Conservation (phyloP, 2,329 filamentous ascomycete species). For the Sarocladiaceae sp. region DNA sequence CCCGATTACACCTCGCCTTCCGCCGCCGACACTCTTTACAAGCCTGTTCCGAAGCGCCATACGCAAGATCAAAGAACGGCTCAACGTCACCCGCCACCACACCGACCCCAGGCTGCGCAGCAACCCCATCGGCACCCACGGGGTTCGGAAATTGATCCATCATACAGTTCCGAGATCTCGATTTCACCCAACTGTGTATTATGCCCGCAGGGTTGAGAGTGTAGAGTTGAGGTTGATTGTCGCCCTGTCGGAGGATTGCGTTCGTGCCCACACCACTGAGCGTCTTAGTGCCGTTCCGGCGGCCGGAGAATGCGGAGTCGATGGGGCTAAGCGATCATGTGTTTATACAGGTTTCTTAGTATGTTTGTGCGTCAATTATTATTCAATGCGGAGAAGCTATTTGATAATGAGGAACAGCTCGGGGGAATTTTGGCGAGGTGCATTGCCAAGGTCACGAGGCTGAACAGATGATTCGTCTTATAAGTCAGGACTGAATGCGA, state of each 20-base stretch:
- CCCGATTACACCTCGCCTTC: conserved; percentile 34
- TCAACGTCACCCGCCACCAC: background rate
- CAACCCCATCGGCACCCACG: background rate
- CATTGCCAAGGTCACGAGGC: too few relatives aligned
- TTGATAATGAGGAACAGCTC: too few relatives aligned
- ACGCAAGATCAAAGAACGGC: conserved; percentile 12
- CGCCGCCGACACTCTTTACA: conserved; percentile 36
- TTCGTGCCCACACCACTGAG: background rate
- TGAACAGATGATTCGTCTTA: too few relatives aligned
- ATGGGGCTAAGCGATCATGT: background rate
- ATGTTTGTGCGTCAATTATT: too few relatives aligned
- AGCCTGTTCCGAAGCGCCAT: conserved; percentile 27
- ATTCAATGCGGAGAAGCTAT: too few relatives aligned
- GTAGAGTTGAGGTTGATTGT: background rate
- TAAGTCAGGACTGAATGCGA: too few relatives aligned
- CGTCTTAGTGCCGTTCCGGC: background rate
- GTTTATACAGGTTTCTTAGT: too few relatives aligned
- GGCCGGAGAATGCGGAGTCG: background rate
- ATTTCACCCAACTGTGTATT: too few relatives aligned
- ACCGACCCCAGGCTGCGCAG: background rate
- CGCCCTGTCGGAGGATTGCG: background rate
- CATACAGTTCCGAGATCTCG: too few relatives aligned
- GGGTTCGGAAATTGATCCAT: background rate
- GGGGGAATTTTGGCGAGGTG: too few relatives aligned
- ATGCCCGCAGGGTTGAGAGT: background rate